Evolutionary conservation across 139 green algal species (phyloP).

Genomic region (Parachlorella kessleri): DNA sequence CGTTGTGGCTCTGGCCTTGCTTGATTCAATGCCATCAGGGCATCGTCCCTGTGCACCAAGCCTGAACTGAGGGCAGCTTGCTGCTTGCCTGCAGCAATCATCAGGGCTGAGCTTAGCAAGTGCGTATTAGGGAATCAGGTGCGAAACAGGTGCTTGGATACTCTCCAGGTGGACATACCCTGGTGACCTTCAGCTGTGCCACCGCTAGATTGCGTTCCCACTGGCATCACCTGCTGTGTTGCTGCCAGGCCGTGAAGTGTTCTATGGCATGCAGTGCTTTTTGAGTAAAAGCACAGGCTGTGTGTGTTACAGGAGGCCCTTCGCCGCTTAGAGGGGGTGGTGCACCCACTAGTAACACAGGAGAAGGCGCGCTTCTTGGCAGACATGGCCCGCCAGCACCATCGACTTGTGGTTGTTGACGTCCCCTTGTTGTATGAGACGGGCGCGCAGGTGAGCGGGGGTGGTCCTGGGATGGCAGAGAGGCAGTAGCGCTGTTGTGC

Average conservation of each 20-base stretch:
- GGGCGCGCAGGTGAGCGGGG: constrained; percentile 39
- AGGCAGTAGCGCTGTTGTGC: too few relatives aligned
- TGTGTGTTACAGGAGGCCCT: constrained; percentile 59
- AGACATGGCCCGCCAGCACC: constrained; percentile 9
- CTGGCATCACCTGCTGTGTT: too few relatives aligned
- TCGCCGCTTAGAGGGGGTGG: constrained; percentile 68
- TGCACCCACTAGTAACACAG: constrained; percentile 81
- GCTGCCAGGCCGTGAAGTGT: too few relatives aligned
- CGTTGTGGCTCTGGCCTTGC: not conserved
- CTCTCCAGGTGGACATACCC: too few relatives aligned
- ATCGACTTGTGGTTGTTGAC: constrained; percentile 75
- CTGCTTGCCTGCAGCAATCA: constrained; percentile 10
- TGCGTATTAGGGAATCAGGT: constrained; percentile 24
- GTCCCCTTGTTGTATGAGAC: constrained; percentile 91
- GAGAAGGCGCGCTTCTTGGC: constrained; percentile 49
- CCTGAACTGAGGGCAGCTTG: not conserved
- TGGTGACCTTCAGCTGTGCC: not conserved
- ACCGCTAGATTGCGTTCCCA: too few relatives aligned
- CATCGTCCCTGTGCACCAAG: not conserved
- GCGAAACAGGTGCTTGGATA: too few relatives aligned
- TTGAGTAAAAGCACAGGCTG: too few relatives aligned
- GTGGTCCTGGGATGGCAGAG: too few relatives aligned
- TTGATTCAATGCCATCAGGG: not conserved
- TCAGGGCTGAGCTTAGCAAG: constrained; percentile 28
- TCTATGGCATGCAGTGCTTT: too few relatives aligned